A percentile compares a stretch with the other conserved stretches of the same genome.
Conservation (phyloP, 805 yeast species). For the Metschnikowia santaceciliae region DNA sequence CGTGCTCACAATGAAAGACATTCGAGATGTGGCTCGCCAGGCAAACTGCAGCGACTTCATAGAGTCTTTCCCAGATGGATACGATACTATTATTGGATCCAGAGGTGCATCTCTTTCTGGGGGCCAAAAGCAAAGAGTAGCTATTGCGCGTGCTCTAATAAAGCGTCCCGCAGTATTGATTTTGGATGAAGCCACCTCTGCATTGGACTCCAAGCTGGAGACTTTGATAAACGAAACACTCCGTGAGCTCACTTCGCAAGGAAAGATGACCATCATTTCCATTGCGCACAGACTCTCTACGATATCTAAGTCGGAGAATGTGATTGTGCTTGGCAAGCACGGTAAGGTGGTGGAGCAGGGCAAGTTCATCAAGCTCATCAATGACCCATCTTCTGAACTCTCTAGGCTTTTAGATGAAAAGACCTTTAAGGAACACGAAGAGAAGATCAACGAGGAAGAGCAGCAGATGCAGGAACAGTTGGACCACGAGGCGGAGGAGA, state of each 20-base stretch:
- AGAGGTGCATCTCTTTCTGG: conserved; percentile 62
- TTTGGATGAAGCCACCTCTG: conserved; percentile 69
- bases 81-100: conserved; percentile 53
- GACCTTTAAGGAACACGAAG: conserved; percentile 20
- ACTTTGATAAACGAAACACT: conserved; percentile 40
- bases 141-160: conserved; percentile 70
- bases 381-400: conserved; percentile 39
- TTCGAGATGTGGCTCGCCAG: conserved; percentile 41
- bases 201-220: conserved; percentile 53
- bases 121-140: conserved; percentile 74
- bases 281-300: conserved; percentile 45
- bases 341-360: conserved; percentile 41
- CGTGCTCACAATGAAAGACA: conserved; percentile 38
- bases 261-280: conserved; percentile 41
- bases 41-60: conserved; percentile 61
- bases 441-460: conserved; percentile 22
- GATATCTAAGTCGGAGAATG: conserved; percentile 42
- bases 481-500: conserved; percentile 24
- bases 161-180: conserved; percentile 61
- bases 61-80: conserved; percentile 54
- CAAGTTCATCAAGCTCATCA: conserved; percentile 36
- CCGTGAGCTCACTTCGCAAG: conserved; percentile 33
- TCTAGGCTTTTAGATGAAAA: conserved; percentile 39
- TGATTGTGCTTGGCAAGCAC: conserved; percentile 39
- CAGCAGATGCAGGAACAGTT: conserved; percentile 23